A percentile compares a stretch with the other conserved stretches of the same genome.
Evolutionary conservation across 257 asterid species (phyloP).

Genomic region (Salvia miltiorrhiza): DNA sequence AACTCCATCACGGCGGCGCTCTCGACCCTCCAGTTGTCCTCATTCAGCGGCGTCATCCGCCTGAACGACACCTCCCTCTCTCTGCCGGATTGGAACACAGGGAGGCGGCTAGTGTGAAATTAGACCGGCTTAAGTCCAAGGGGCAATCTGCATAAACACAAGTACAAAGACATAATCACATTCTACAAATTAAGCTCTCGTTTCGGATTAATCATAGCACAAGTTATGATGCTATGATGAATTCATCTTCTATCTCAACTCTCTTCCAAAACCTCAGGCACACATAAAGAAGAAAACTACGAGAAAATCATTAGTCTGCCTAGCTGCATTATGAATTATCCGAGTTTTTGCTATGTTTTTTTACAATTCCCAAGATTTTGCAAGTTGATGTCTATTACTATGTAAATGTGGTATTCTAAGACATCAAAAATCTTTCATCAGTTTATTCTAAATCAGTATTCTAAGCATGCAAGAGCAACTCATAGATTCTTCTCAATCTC

Average conservation of each 20-base stretch:
- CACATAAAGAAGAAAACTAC: not conserved
- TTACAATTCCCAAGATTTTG: not conserved
- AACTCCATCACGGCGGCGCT: slow-evolving; percentile 41
- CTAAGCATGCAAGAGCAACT: slow-evolving; percentile 22
- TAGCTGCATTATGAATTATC: not conserved
- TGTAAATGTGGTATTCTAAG: slow-evolving; percentile 5
- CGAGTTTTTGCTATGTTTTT: too few species aligned
- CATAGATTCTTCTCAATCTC: not conserved
- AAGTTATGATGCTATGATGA: not conserved
- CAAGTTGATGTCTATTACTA: not conserved
- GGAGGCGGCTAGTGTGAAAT: slow-evolving; percentile 75
- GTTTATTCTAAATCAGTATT: not conserved
- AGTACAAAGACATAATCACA: slow-evolving; percentile 1
- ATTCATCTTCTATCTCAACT: not conserved
- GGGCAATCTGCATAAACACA: slow-evolving; percentile 75
- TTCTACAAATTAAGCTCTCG: too few species aligned
- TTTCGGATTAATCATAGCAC: not conserved
- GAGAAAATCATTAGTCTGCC: not conserved
- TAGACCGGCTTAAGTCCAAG: slow-evolving; percentile 65
- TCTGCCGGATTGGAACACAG: slow-evolving; percentile 65
- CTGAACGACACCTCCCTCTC: slow-evolving; percentile 75
- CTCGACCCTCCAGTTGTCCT: slow-evolving; percentile 48
- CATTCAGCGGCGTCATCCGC: slow-evolving; percentile 57
- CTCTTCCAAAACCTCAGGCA: not conserved
- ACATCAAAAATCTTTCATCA: slow-evolving; percentile 1